phyloP scores from a whole-genome alignment of 2,329 filamentous ascomycete species.

The Lasiodiplodia sp. region DNA sequence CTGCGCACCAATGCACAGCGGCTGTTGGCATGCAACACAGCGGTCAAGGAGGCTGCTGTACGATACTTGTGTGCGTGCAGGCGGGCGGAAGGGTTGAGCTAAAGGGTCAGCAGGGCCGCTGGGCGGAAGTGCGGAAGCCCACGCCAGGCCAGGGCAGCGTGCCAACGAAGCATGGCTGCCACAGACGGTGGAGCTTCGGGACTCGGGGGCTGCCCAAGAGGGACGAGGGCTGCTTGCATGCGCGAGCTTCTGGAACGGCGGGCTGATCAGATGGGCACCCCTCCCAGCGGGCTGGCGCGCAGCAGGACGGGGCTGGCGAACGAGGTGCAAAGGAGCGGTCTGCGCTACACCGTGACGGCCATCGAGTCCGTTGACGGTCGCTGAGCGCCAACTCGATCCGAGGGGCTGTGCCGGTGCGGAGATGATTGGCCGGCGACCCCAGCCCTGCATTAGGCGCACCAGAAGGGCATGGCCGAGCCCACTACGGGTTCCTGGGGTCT shows the following conservation, averaged over 20 bases:
- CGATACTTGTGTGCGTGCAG: neutral
- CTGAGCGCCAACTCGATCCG: slow-evolving; percentile 21
- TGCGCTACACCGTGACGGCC: slow-evolving; percentile 5
- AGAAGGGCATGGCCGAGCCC: slow-evolving; percentile 13
- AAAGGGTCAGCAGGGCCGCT: slow-evolving; percentile 7
- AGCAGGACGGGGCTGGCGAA: neutral
- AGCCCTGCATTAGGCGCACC: slow-evolving; percentile 24
- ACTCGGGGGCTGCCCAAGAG: slow-evolving; percentile 11
- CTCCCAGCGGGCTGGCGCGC: neutral
- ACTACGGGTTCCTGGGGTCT: slow-evolving; percentile 15
- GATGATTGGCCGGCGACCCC: slow-evolving; percentile 4
- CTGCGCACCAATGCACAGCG: neutral
- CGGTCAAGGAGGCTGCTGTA: slow-evolving; percentile 1
- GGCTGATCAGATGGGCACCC: slow-evolving; percentile 12
- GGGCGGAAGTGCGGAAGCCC: slow-evolving; percentile 15
- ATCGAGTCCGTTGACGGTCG: slow-evolving; percentile 1
- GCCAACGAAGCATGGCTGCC: slow-evolving; percentile 19
- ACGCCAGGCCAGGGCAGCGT: slow-evolving; percentile 12
- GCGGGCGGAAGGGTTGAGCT: slow-evolving; percentile 2
- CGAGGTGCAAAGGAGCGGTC: slow-evolving; percentile 21
- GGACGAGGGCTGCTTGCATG: slow-evolving; percentile 3
- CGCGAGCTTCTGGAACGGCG: slow-evolving; percentile 22
- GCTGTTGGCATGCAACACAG: slow-evolving; percentile 7
- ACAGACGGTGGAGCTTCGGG: neutral
- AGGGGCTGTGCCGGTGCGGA: slow-evolving; percentile 14